Evolutionary conservation across 495 filamentous ascomycete genomes (phyloP).

Genomic region (Gamarada debralockiae): DNA sequence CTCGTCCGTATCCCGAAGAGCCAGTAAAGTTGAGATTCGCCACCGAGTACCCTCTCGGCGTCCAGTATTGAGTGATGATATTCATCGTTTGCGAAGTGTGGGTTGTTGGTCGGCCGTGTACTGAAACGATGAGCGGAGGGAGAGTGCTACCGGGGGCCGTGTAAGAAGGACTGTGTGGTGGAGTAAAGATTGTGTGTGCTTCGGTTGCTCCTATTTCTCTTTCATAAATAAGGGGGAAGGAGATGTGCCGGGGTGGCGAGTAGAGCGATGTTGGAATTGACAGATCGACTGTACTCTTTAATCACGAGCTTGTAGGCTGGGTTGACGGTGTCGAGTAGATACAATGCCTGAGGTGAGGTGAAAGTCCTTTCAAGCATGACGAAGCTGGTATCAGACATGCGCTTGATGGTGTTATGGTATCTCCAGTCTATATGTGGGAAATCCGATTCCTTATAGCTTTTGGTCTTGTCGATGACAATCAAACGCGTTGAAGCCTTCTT

Average conservation of each 20-base stretch:
- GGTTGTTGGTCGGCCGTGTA: conserved; percentile 44
- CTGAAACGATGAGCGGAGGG: conserved; percentile 37
- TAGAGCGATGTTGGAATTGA: not conserved
- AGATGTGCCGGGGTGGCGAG: not conserved
- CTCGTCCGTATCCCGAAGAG: conserved; percentile 41
- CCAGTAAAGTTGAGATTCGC: conserved; percentile 45
- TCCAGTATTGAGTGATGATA: conserved; percentile 41
- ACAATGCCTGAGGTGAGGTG: not conserved
- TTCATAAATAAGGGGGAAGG: not conserved
- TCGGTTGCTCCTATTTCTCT: not conserved
- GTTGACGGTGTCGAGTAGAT: not conserved
- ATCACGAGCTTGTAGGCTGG: not conserved
- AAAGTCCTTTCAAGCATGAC: not conserved
- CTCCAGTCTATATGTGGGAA: not conserved
- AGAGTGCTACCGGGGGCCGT: conserved; percentile 22
- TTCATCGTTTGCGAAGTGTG: conserved; percentile 26
- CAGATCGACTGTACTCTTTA: not conserved
- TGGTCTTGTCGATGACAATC: not conserved
- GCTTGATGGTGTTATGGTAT: not conserved
- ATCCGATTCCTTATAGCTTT: not conserved
- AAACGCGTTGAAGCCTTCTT: not conserved
- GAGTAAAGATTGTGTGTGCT: not conserved
- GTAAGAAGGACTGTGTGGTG: conserved; percentile 18
- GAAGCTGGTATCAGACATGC: not conserved
- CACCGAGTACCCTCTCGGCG: conserved; percentile 44